Evolutionary conservation across 2,329 filamentous ascomycete species (phyloP).

Genomic region (Apiospora malaysiana): DNA sequence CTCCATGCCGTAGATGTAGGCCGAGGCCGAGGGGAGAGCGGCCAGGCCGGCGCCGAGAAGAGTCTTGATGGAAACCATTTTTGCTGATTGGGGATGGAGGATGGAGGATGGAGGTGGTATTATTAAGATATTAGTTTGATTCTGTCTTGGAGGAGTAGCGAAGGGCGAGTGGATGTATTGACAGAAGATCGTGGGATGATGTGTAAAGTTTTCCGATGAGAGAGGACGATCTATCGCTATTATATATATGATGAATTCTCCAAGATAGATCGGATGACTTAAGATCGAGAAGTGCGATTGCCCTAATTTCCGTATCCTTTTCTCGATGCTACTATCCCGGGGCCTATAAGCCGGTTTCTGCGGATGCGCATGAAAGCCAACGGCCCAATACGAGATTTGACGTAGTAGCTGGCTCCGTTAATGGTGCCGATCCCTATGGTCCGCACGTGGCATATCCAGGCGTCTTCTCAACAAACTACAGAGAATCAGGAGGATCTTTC

Average conservation of each 20-base stretch:
- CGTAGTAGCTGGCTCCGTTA: background rate
- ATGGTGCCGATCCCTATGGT: background rate
- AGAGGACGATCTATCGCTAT: background rate
- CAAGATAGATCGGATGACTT: background rate
- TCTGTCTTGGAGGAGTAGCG: background rate
- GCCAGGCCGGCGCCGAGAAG: conserved; percentile 32
- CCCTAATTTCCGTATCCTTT: background rate
- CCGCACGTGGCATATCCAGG: background rate
- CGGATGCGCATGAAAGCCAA: background rate
- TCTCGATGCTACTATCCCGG: background rate
- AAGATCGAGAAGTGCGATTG: background rate
- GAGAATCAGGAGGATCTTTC: background rate
- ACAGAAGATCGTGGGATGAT: conserved; percentile 4
- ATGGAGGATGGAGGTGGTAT: background rate
- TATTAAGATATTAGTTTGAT: background rate
- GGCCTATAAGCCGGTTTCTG: background rate
- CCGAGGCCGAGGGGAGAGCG: conserved; percentile 31
- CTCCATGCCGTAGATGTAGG: conserved; percentile 33
- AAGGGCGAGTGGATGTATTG: background rate
- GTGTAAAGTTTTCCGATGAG: background rate
- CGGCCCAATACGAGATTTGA: conserved; percentile 9
- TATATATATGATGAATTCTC: background rate
- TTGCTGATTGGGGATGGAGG: background rate
- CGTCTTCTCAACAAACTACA: background rate
- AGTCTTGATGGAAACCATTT: conserved; percentile 37